These are phyloP conservation scores for Aspergillus sclerotiicarbonarius DNA, from an alignment of 495 filamentous ascomycete genomes.

Conservation along the genomic window DNA sequence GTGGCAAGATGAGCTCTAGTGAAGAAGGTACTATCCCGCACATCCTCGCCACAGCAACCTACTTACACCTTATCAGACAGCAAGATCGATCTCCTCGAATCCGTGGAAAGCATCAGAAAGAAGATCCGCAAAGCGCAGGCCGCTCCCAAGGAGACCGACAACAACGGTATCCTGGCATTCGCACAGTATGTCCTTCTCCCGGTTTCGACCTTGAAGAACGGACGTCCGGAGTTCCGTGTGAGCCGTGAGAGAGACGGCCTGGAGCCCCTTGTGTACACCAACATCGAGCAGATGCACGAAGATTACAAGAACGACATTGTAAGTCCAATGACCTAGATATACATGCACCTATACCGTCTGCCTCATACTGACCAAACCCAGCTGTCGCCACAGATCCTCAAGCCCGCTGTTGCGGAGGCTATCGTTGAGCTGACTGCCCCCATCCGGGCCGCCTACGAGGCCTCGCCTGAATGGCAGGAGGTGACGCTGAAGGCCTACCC, in stretches of 20 bases:
- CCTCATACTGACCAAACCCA: slow-evolving; percentile 29
- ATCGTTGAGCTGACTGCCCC: slow-evolving; percentile 72
- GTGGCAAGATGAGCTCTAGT: slow-evolving; percentile 77
- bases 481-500: slow-evolving; percentile 82
- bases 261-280: slow-evolving; percentile 74
- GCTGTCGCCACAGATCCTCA: slow-evolving; percentile 82
- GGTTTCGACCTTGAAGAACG: slow-evolving; percentile 43
- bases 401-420: slow-evolving; percentile 68
- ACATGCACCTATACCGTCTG: too few species aligned
- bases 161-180: slow-evolving; percentile 81
- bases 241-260: slow-evolving; percentile 31
- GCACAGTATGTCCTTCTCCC: slow-evolving; percentile 84
- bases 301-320: slow-evolving; percentile 82
- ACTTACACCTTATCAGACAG: slow-evolving; percentile 25
- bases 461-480: slow-evolving; percentile 75
- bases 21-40: slow-evolving; percentile 29
- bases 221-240: slow-evolving; percentile 37
- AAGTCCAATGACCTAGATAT: too few species aligned
- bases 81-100: slow-evolving; percentile 87
- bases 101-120: slow-evolving; percentile 63
- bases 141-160: slow-evolving; percentile 70
- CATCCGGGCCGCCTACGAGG: slow-evolving; percentile 69
- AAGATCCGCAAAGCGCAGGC: slow-evolving; percentile 84
- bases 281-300: slow-evolving; percentile 65
- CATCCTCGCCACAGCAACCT: background rate